Evolutionary conservation across 2,329 filamentous ascomycete species (phyloP).

Genomic region (Penicillium sp.): DNA sequence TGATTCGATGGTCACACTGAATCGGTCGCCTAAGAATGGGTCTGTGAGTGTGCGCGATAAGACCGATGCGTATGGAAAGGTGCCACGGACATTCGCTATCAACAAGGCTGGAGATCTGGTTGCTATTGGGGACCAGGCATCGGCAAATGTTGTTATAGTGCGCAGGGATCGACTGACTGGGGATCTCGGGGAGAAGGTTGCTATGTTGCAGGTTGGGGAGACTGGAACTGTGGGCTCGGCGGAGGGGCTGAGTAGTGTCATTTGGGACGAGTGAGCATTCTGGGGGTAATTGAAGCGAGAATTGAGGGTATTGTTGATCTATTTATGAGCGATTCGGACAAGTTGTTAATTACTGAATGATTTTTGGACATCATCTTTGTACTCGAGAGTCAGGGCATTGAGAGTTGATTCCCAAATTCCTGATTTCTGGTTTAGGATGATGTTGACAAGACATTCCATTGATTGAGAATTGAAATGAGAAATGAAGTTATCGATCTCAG

Average conservation of each 20-base stretch:
- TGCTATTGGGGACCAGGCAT: slow-evolving; percentile 64
- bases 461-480: too few relatives aligned
- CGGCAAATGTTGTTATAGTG: slow-evolving; percentile 61
- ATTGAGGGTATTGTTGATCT: too few relatives aligned
- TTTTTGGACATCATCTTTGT: too few relatives aligned
- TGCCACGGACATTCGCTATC: slow-evolving; percentile 66
- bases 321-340: too few relatives aligned
- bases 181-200: slow-evolving; percentile 48
- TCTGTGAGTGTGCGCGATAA: slow-evolving; percentile 56
- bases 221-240: slow-evolving; percentile 24
- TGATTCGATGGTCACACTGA: slow-evolving; percentile 32
- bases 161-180: slow-evolving; percentile 60
- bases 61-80: slow-evolving; percentile 61
- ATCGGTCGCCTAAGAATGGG: slow-evolving; percentile 57
- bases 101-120: slow-evolving; percentile 63
- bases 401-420: too few relatives aligned
- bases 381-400: too few relatives aligned
- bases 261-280: slow-evolving; percentile 31
- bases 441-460: too few relatives aligned
- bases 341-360: too few relatives aligned
- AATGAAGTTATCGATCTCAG: too few relatives aligned
- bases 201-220: slow-evolving; percentile 30
- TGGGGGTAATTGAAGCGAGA: too few relatives aligned
- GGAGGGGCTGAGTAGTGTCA: slow-evolving; percentile 36
- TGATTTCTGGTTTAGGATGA: too few relatives aligned